Evolutionary conservation across 2,329 filamentous ascomycete genomes (phyloP), one percentile per base, ranked within the genome.

Genomic region (Arthroderma sp.): DNA sequence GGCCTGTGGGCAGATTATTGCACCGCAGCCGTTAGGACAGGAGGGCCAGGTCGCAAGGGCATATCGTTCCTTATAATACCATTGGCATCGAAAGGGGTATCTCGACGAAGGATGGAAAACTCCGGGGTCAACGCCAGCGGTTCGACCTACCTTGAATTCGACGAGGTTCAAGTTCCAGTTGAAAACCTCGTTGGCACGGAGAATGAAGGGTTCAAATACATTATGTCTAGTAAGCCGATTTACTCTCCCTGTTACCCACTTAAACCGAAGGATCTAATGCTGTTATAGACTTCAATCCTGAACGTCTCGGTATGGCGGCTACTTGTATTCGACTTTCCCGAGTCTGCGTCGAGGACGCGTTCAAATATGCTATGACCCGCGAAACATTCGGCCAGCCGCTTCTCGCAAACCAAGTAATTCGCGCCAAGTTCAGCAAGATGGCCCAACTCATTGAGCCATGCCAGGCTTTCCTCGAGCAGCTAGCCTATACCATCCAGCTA

Each of bases 101-200:
- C 65, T 1, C 66, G 66, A 42, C 65, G 74, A 15, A 70, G 56
- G 42, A 80, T 83, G 58, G 61, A 71, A 43, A 83, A 83, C 57
- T 78, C 73, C 28, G 80, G 80, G 3, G 77, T 81, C n/a, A 74
- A 78, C 52, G 77, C 77, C 4, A 79, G 78, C 36, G 77, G 77
- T 56, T 68, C 73, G 4, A 74, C 72, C 0, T 77, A 77, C 58
- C 81, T 86, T 52, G 80, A 84, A 57, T 68, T 87, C 1, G 81
- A 85, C 50, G 79, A 85, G 43, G 82, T 85, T 2, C 71, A 74
- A 47, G 81, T 87, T 0, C 81, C 81, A 0, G 70, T 74, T 0
- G 73, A 77, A 55, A 83, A 86, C 53, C 61, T 85, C 6, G 77
- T 86, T 40, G 82, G 82, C 1, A 54, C 70, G 27, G 81, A 85